Percentiles rank a stretch among this genome's conserved stretches.
Evolutionary conservation across 352 stramenopile species (phyloP).

Genomic region (Pythium biforme): DNA sequence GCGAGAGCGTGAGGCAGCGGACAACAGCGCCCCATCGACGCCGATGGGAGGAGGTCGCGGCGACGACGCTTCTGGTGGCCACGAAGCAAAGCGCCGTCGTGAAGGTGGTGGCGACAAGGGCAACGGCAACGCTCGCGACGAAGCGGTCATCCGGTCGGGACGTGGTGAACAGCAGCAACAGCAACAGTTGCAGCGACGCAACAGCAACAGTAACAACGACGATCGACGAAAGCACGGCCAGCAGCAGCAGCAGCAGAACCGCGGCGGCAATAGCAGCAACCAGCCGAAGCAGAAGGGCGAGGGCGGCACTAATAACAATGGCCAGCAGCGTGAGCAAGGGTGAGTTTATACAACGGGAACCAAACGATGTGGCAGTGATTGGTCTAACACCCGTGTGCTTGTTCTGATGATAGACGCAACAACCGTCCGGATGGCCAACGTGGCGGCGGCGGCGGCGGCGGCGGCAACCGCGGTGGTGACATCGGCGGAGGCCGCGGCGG

Average conservation of each 20-base stretch:
- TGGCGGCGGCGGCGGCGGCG: constrained; percentile 4
- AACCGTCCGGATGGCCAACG: constrained; percentile 37
- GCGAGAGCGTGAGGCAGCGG: constrained; percentile 50
- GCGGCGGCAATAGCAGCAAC: constrained; percentile 11
- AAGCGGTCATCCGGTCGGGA: constrained; percentile 6
- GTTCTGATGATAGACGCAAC: constrained; percentile 24
- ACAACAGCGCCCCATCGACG: constrained; percentile 5
- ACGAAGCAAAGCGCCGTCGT: constrained; percentile 50
- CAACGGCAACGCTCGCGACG: constrained; percentile 20
- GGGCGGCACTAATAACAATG: constrained; percentile 5
- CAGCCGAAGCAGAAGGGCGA: constrained; percentile 38
- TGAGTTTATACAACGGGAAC: no score
- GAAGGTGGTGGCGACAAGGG: constrained; percentile 28
- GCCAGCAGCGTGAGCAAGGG: constrained; percentile 55
- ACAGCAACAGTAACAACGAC: constrained; percentile 39
- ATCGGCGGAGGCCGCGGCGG: background rate
- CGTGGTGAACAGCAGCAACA: constrained; percentile 15
- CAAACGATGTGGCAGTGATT: no score
- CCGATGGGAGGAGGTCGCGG: background rate
- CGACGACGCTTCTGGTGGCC: constrained; percentile 16
- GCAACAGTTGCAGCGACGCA: constrained; percentile 16
- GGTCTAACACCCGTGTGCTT: background rate
- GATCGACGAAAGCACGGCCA: constrained; percentile 49
- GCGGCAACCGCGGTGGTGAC: constrained; percentile 15
- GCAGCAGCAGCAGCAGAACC: constrained; percentile 26